These are phyloP conservation scores for Straminergon stramineum DNA, from an alignment of 225 moss, liverwort and hornwort genomes.

Conservation along the genomic window DNA sequence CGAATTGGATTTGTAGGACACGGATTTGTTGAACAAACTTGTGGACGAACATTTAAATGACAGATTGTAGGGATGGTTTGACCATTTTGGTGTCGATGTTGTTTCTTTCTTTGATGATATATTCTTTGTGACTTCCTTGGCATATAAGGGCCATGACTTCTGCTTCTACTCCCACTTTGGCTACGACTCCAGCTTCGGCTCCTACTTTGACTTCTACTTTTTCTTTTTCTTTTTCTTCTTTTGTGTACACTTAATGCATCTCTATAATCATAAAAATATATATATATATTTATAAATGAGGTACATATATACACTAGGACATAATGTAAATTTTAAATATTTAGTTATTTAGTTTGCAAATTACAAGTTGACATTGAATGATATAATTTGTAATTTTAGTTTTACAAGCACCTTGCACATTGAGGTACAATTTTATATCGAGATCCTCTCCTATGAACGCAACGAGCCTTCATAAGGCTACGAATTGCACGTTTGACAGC, in stretches of 20 bases:
- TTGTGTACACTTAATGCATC: not conserved
- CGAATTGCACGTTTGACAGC: not conserved
- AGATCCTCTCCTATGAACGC: not conserved
- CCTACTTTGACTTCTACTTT: not conserved
- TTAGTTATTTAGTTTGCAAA: not conserved
- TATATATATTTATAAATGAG: not conserved
- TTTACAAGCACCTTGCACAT: not conserved
- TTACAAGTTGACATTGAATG: not conserved
- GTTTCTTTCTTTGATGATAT: not conserved
- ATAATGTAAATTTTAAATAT: not conserved
- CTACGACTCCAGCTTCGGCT: not conserved
- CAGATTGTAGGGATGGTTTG: not conserved
- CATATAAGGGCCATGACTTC: rapidly evolving
- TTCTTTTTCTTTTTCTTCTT: not conserved
- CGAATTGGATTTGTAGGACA: not conserved
- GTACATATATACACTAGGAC: rapidly evolving
- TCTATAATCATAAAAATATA: not conserved
- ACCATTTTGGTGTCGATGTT: rapidly evolving
- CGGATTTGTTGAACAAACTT: not conserved
- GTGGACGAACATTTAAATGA: not conserved
- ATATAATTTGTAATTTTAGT: not conserved
- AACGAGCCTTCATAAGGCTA: not conserved
- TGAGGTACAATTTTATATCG: not conserved
- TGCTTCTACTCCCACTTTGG: not conserved
- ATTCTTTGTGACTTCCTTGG: not conserved